A percentile compares a stretch with the other conserved stretches of the same genome.
phyloP scores from a whole-genome alignment of 2,329 filamentous ascomycete genomes.

The Aspergillus pseudoglaucus region DNA sequence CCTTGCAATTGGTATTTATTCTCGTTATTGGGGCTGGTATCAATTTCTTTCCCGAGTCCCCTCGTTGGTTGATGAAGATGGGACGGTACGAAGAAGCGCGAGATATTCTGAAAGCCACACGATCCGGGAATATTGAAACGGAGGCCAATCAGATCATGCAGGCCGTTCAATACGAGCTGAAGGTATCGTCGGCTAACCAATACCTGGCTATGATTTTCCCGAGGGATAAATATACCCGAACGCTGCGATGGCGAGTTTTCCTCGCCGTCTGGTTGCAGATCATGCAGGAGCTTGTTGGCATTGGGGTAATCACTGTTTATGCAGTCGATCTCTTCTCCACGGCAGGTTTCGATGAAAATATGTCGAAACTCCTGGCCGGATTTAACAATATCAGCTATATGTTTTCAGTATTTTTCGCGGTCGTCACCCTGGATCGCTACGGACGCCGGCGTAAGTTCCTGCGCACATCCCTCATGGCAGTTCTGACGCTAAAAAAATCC shows the following conservation, averaged over 20 bases:
- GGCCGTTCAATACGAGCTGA: neutral
- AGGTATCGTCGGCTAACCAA: constrained; percentile 30
- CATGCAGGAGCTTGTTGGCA: constrained; percentile 59
- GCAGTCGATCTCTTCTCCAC: constrained; percentile 35
- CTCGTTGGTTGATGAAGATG: constrained; percentile 38
- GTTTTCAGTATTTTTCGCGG: constrained; percentile 58
- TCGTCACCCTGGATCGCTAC: constrained; percentile 60
- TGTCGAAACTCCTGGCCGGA: constrained; percentile 55
- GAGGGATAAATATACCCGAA: neutral
- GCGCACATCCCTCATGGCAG: neutral
- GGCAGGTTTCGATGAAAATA: constrained; percentile 52
- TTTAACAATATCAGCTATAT: constrained; percentile 47
- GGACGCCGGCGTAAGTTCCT: constrained; percentile 48
- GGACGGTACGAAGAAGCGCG: constrained; percentile 58
- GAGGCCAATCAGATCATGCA: neutral
- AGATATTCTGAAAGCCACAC: constrained; percentile 46
- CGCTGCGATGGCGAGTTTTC: constrained; percentile 45
- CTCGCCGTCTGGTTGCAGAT: constrained; percentile 63
- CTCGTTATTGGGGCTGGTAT: constrained; percentile 47
- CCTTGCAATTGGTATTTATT: constrained; percentile 59
- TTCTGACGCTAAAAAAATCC: neutral
- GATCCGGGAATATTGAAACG: neutral
- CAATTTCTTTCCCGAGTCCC: constrained; percentile 39
- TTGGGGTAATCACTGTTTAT: constrained; percentile 58
- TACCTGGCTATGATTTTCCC: constrained; percentile 57